Evolutionary conservation across 2,329 filamentous ascomycete genomes (phyloP), one percentile per base, ranked within the genome.

Genomic region (Corinectria fuckeliana): DNA sequence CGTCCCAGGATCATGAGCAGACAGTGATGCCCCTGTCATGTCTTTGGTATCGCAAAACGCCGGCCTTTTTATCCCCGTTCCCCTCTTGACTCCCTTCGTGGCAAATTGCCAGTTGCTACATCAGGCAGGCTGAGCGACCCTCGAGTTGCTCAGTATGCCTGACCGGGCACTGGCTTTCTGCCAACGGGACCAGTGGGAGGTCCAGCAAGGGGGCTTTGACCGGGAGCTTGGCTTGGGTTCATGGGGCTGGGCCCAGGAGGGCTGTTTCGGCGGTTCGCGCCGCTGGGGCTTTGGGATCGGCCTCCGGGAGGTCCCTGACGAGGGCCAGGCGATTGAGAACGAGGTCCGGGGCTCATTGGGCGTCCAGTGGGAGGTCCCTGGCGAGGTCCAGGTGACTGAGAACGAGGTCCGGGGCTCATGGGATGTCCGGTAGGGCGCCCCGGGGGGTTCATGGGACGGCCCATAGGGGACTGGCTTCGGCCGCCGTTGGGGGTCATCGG

Each of bases 111-210:
- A 56, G 52, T 50, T 61, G 50, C 58, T 61, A 56, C 56, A 60
- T 62, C 58, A 61, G 48, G 42, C 48, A 51, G 50, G 54, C 52
- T 34, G n/a, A 51, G 36, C 42, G 18, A 21, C 36, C 25, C 9
- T 57, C 50, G 44, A 42, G 20, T 58, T 47, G 34, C 57, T 71
- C 50, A 84, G 56, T 80, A 81, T 4, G 83, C 82, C 71, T 85
- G 83, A 32, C 82, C 82, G 5, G 84, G 82, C 38, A 87, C 80
- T 23, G 85, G 83, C 72, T 87, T 87, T 55, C 84, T 80, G 65
- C 75, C 78, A 59, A 85, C 77, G 23, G 80, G 75, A 38, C 77
- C 79, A 26, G 78, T 78, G 20, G 39, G 20, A 42, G 39, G 42
- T 6, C 42, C 42, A 20, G 77, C 72, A 36, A 76, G 71, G 56